Base-by-base conservation (phyloP, 139 green algal genomes). In the Chlamydomonas applanata region DNA sequence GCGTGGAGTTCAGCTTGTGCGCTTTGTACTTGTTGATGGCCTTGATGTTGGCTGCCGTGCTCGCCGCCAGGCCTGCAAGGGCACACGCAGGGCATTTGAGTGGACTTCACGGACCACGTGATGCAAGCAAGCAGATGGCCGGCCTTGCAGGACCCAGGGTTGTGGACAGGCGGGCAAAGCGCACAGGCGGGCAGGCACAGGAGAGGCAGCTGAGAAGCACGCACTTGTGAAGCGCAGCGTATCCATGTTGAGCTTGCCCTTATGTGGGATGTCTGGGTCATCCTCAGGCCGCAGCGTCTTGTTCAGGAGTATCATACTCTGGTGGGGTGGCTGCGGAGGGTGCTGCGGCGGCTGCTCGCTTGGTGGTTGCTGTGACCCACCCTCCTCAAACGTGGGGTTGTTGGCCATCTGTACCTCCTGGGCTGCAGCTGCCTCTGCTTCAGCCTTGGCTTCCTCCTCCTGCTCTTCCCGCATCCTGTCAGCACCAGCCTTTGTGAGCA, bases 401-500 rank as follows among this genome's bases (percentile, higher is more conserved):
- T 49, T 32, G 4, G 25, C 62, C 73, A 68, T 66, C 69, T 66
- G 32, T 27, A 61, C 27, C 66, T 54, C 19, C 62, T 75, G 40
- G 29, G 45, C 22, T 20, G 60, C 62, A 9, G 72, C 61, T 24
- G 71, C 65, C 64, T 80, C 66, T 3, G 73, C 54, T 13, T 66
- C 66, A 3, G 52, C 29, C 29, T 57, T 59, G 32, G 80, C 74
- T 44, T 74, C 25, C 69, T 70, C 56, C 45, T 75, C 57, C 24
- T 74, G 69, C 60, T 73, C 61, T 17, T 44, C 59, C 0, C 44
- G 17, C 16, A 25, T 25, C 68, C 79, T 79, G 24, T 19, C 25
- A 1, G 54, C 30, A 19, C 24, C 53, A 34, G 64, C 67, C 32
- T 81, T 81, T 4, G 87, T 89, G 25, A 92, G 73, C 25, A 92